phyloP scores from a whole-genome alignment of 192 early-diverging fungal species.

The Podila epigama region DNA sequence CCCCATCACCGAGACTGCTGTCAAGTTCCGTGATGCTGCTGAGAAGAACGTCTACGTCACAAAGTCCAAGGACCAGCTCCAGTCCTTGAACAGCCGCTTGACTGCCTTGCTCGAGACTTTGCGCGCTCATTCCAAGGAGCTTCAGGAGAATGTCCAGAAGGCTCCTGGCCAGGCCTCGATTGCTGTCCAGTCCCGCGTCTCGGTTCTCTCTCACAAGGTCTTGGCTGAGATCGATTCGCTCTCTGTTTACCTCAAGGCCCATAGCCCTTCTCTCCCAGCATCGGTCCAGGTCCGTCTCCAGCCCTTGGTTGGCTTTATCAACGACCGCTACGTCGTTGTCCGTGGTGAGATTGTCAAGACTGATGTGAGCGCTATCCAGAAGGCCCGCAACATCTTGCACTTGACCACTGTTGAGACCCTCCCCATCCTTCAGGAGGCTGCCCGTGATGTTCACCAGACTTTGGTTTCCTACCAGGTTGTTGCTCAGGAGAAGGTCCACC shows the following conservation, averaged over 20 bases:
- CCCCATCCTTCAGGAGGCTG: slow-evolving; percentile 54
- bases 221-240: slow-evolving; percentile 50
- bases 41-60: slow-evolving; percentile 37
- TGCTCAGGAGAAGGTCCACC: slow-evolving; percentile 42
- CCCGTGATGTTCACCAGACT: slow-evolving; percentile 54
- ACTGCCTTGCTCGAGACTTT: slow-evolving; percentile 29
- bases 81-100: slow-evolving; percentile 37
- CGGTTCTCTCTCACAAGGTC: slow-evolving; percentile 5
- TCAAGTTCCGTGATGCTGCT: slow-evolving; percentile 37
- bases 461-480: slow-evolving; percentile 38
- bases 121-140: slow-evolving; percentile 41
- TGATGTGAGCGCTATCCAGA: slow-evolving; percentile 58
- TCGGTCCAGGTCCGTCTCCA: slow-evolving; percentile 54
- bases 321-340: slow-evolving; percentile 57
- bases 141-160: slow-evolving; percentile 46
- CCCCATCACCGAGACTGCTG: slow-evolving; percentile 14
- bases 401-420: slow-evolving; percentile 60
- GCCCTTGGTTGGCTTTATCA: slow-evolving; percentile 56
- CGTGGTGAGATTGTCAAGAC: slow-evolving; percentile 52
- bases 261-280: slow-evolving; percentile 52
- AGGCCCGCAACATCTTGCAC: slow-evolving; percentile 61
- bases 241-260: slow-evolving; percentile 54
- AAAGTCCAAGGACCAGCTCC: slow-evolving; percentile 47
- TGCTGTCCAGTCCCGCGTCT: slow-evolving; percentile 30
- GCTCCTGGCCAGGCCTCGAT: slow-evolving; percentile 35